These are phyloP conservation scores for Phaeolepiota aurea DNA, from an alignment of 768 basidiomycete genomes.

Conservation along the genomic window DNA sequence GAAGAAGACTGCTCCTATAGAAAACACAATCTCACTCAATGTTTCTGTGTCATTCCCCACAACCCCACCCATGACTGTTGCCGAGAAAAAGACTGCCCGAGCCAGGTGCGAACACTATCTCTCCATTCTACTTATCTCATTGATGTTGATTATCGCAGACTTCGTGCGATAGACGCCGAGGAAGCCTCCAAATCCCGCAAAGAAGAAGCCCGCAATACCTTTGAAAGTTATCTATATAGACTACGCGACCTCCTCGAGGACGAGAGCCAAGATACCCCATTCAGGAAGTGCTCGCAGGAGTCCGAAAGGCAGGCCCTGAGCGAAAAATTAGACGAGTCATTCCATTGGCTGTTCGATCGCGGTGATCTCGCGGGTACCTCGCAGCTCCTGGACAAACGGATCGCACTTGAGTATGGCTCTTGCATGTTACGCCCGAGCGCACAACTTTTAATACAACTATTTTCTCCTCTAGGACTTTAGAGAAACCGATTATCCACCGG, in stretches of 20 bases:
- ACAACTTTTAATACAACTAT: conserved; percentile 4
- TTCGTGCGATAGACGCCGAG: conserved; percentile 69
- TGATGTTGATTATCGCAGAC: no score
- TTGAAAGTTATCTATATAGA: conserved; percentile 92
- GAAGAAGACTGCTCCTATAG: conserved; percentile 30
- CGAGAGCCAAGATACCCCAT: conserved; percentile 57
- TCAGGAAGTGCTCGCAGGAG: conserved; percentile 77
- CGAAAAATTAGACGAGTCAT: conserved; percentile 63
- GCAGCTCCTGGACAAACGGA: conserved; percentile 67
- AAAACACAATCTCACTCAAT: conserved; percentile 62
- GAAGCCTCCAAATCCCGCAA: conserved; percentile 70
- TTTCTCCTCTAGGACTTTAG: conserved; percentile 46
- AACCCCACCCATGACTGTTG: conserved; percentile 66
- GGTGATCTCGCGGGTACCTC: conserved; percentile 77
- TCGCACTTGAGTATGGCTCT: conserved; percentile 70
- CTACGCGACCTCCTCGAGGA: conserved; percentile 76
- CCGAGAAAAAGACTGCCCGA: conserved; percentile 68
- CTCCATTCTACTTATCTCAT: no score
- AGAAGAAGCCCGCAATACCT: conserved; percentile 85
- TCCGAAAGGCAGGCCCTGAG: conserved; percentile 62
- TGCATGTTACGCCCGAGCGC: background rate
- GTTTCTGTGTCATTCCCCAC: conserved; percentile 57
- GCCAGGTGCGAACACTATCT: no score
- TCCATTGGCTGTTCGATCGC: conserved; percentile 76
- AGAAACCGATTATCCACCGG: conserved; percentile 76